phyloP scores from a whole-genome alignment of 306 rosid species.

The Inga laurina region DNA sequence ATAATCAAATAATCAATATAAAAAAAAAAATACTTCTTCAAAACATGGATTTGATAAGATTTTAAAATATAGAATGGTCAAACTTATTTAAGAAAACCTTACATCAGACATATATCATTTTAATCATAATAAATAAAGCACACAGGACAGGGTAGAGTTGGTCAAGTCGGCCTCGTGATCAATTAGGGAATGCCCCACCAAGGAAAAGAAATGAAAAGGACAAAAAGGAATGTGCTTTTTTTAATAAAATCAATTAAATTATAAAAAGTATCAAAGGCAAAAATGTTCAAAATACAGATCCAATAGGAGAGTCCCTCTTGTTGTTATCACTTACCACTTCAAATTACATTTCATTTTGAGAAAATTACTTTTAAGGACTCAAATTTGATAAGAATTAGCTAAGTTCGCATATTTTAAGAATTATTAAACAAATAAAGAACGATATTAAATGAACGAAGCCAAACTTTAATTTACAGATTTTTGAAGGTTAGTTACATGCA shows the following conservation, averaged over 20 bases:
- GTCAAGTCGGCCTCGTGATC: too few species aligned
- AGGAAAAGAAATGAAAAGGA: not conserved
- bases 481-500: not conserved
- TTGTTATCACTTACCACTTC: not conserved
- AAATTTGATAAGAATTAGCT: not conserved
- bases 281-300: too few species aligned
- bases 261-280: too few species aligned
- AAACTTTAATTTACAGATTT: not conserved
- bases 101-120: too few species aligned
- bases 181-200: not conserved
- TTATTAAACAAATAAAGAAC: not conserved
- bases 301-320: not conserved
- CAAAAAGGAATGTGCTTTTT: not conserved
- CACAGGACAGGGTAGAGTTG: too few species aligned
- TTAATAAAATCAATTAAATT: too few species aligned
- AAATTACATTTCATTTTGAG: not conserved
- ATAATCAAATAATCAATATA: too few species aligned
- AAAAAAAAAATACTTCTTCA: too few species aligned
- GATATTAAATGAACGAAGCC: not conserved
- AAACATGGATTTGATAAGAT: too few species aligned
- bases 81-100: too few species aligned
- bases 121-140: too few species aligned
- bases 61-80: too few species aligned
- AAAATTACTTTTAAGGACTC: not conserved
- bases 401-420: not conserved